Conservation (phyloP, 2,329 filamentous ascomycete species). For the Epicoccum nigrum region DNA sequence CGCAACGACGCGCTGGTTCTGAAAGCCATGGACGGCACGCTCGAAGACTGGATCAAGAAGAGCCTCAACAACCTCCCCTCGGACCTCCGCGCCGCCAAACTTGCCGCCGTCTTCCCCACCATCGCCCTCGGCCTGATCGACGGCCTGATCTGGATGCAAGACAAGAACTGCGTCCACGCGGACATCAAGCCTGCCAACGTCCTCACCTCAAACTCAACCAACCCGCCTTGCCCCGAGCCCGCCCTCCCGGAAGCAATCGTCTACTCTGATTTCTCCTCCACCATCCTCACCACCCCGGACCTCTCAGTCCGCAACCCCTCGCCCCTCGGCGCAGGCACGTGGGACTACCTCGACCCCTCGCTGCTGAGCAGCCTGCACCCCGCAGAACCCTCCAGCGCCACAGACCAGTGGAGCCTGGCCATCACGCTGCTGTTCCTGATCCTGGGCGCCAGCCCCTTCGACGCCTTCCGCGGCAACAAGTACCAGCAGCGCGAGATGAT, state of each 20-base stretch:
- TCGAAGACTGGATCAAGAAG: conserved; percentile 41
- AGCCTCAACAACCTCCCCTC: conserved; percentile 38
- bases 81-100: conserved; percentile 38
- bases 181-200: conserved; percentile 58
- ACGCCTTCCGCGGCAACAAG: conserved; percentile 47
- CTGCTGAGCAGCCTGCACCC: conserved; percentile 29
- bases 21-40: conserved; percentile 40
- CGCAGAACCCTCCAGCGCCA: conserved; percentile 40
- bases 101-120: conserved; percentile 49
- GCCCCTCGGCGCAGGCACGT: conserved; percentile 52
- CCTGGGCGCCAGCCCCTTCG: conserved; percentile 52
- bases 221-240: conserved; percentile 8
- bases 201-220: conserved; percentile 35
- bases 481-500: conserved; percentile 54
- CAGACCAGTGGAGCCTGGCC: conserved; percentile 54
- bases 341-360: conserved; percentile 53
- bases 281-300: conserved; percentile 26
- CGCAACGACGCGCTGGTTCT: conserved; percentile 41
- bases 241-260: conserved; percentile 28
- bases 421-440: conserved; percentile 53
- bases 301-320: conserved; percentile 22
- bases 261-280: conserved; percentile 55
- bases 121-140: conserved; percentile 49
- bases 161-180: conserved; percentile 48
- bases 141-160: conserved; percentile 52